phyloP scores from a whole-genome alignment of 352 stramenopile species.

The Phytophthora capsici region DNA sequence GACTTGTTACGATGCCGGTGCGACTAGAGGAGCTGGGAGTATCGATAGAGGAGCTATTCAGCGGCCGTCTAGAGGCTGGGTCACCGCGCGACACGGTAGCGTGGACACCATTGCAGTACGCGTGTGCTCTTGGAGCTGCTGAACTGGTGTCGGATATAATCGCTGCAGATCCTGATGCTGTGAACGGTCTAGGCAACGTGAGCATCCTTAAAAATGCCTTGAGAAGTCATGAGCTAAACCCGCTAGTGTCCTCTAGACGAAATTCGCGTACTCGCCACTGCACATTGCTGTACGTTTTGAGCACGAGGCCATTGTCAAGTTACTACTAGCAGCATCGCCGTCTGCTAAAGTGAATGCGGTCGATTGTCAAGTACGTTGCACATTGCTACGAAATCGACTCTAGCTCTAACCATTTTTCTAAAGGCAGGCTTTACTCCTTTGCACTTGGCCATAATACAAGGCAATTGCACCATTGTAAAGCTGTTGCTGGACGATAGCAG shows the following conservation, averaged over 20 bases:
- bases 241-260: constrained; percentile 42
- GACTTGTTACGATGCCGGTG: constrained; percentile 5
- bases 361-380: constrained; percentile 40
- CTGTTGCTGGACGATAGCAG: constrained; percentile 55
- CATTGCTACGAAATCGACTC: neutral
- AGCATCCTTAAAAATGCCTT: neutral
- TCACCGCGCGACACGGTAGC: constrained; percentile 59
- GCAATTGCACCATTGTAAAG: constrained; percentile 51
- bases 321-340: constrained; percentile 42
- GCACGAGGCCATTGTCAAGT: constrained; percentile 55
- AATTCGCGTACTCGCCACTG: constrained; percentile 66
- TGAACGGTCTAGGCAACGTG: constrained; percentile 28
- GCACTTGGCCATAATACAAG: constrained; percentile 69
- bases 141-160: constrained; percentile 50
- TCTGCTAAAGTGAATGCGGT: constrained; percentile 25
- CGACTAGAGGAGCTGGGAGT: constrained; percentile 49
- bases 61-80: constrained; percentile 53
- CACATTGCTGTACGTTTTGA: constrained; percentile 75
- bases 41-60: constrained; percentile 28
- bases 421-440: constrained; percentile 64
- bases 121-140: constrained; percentile 69
- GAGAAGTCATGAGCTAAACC: no score
- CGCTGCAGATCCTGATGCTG: constrained; percentile 20
- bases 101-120: constrained; percentile 84
- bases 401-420: neutral